These are phyloP conservation scores for Theobroma grandiflorum DNA, from an alignment of 441 rosid genomes.

Conservation along the genomic window DNA sequence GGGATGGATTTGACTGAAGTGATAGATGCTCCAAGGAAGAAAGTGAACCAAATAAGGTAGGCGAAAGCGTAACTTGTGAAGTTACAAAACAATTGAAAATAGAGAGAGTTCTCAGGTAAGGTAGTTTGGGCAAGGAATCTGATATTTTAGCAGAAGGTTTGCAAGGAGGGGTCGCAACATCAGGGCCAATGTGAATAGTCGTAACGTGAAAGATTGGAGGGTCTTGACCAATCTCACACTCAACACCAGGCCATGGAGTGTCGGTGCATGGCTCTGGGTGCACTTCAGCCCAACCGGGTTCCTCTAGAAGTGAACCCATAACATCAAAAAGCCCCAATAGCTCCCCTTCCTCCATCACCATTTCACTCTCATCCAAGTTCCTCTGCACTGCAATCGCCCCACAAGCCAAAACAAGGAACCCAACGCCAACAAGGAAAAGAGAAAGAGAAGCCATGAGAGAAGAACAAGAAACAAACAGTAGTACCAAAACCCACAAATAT, in stretches of 20 bases:
- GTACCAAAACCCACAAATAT: background rate
- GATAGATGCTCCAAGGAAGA: slow-evolving; percentile 51
- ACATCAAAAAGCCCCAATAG: slow-evolving; percentile 47
- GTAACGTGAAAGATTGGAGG: slow-evolving; percentile 49
- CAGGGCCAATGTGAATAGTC: slow-evolving; percentile 51
- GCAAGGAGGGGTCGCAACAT: slow-evolving; percentile 49
- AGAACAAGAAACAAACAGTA: background rate
- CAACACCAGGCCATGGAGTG: slow-evolving; percentile 62
- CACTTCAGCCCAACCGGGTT: slow-evolving; percentile 44
- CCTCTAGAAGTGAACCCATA: slow-evolving; percentile 45
- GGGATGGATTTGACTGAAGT: slow-evolving; percentile 49
- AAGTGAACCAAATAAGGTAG: slow-evolving; percentile 34
- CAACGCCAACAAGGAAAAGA: slow-evolving; percentile 38
- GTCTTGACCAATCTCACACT: slow-evolving; percentile 47
- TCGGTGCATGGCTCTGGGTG: slow-evolving; percentile 57
- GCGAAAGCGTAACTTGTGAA: slow-evolving; percentile 38
- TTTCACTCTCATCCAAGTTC: slow-evolving; percentile 16
- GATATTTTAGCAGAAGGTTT: slow-evolving; percentile 47
- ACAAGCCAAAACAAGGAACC: slow-evolving; percentile 41
- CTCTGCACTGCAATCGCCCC: slow-evolving; percentile 32
- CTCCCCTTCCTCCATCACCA: slow-evolving; percentile 47
- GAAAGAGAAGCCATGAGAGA: slow-evolving; percentile 35
- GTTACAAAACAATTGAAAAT: slow-evolving; percentile 51
- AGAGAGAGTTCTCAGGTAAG: slow-evolving; percentile 49
- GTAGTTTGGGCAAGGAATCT: slow-evolving; percentile 49